Conservation (phyloP, 352 stramenopile genomes). For the Thalassiosira mediterranea region DNA sequence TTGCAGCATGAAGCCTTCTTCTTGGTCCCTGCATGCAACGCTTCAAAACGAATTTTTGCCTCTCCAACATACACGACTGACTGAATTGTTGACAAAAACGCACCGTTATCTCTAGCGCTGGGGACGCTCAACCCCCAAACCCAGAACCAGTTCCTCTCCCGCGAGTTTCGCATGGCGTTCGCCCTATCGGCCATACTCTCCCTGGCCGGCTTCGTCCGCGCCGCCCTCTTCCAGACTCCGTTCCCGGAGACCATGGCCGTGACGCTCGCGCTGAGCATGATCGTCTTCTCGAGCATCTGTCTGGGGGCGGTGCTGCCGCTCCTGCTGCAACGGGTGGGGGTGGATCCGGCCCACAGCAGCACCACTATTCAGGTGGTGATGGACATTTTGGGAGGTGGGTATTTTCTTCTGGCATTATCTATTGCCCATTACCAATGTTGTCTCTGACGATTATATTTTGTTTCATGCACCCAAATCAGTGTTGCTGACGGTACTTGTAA, state of each 20-base stretch:
- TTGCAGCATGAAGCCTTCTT: no score
- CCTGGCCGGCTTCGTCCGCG: conserved; percentile 72
- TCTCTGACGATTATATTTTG: not conserved
- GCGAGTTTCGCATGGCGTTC: conserved; percentile 74
- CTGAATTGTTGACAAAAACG: no score
- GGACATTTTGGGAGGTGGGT: conserved; percentile 67
- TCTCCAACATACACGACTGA: no score
- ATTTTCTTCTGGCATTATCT: not conserved
- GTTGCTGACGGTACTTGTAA: not conserved
- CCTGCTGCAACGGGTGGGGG: conserved; percentile 68
- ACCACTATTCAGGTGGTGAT: conserved; percentile 84
- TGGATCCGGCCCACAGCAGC: conserved; percentile 82
- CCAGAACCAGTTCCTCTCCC: conserved; percentile 57
- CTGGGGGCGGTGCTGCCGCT: conserved; percentile 78
- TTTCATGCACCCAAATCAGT: not conserved
- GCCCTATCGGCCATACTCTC: conserved; percentile 67
- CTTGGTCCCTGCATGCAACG: no score
- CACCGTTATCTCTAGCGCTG: conserved; percentile 66
- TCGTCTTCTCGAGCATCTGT: conserved; percentile 79
- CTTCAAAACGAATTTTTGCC: no score
- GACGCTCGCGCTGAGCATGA: conserved; percentile 71
- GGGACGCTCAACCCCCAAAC: conserved; percentile 73
- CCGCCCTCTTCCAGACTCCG: conserved; percentile 66
- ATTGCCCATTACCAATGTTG: not conserved
- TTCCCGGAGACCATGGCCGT: conserved; percentile 79